These are phyloP conservation scores for Xenoacremonium recifei DNA, from an alignment of 2,329 filamentous ascomycete genomes.

Conservation along the genomic window DNA sequence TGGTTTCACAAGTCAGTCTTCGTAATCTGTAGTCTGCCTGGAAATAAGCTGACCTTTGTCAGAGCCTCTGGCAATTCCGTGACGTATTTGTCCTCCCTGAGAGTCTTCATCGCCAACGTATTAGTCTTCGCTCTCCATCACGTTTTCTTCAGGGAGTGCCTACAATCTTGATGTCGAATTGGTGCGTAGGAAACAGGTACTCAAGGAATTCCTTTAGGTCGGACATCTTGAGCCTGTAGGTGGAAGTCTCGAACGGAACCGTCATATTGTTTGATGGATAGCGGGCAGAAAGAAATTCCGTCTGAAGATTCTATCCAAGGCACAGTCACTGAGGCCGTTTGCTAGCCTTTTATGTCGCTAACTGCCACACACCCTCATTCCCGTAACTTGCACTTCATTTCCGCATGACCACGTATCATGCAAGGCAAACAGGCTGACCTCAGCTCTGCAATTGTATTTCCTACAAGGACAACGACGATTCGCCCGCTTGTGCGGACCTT, in stretches of 20 bases:
- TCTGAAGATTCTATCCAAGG: not conserved
- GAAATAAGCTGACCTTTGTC: not conserved
- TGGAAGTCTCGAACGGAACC: not conserved
- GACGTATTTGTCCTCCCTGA: not conserved
- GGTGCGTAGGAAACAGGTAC: not conserved
- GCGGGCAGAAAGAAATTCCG: not conserved
- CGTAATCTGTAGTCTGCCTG: not conserved
- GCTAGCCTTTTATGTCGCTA: not conserved
- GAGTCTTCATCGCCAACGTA: not conserved
- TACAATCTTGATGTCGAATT: not conserved
- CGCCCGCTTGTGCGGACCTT: not conserved
- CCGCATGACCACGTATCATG: not conserved
- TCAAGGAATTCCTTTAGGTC: not conserved
- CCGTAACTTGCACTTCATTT: not conserved
- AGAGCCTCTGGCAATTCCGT: not conserved
- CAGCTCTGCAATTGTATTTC: not conserved
- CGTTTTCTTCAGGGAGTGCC: not conserved
- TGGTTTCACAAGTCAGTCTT: not conserved
- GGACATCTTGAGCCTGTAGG: not conserved
- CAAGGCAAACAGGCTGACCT: not conserved
- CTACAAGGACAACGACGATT: not conserved
- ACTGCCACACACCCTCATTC: not conserved
- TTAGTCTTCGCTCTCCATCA: not conserved
- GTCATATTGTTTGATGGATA: not conserved
- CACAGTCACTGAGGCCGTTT: not conserved